Percentiles rank a stretch among this genome's conserved stretches.
phyloP scores from a whole-genome alignment of 2,329 filamentous ascomycete species.

The Trichoderma koningii region DNA sequence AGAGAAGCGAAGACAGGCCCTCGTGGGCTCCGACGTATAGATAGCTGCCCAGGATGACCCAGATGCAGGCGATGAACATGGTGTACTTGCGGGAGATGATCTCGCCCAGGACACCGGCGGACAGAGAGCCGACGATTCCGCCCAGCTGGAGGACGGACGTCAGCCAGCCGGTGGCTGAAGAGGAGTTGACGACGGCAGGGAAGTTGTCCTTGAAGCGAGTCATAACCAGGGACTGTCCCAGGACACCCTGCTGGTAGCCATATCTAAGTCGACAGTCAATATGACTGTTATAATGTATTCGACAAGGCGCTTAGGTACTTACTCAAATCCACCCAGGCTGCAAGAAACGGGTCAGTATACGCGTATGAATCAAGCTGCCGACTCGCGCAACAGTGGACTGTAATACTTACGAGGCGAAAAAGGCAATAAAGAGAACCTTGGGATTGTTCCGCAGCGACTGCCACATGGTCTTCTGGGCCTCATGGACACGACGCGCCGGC shows the following conservation, averaged over 20 bases:
- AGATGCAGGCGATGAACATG: slow-evolving; percentile 63
- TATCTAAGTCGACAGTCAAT: slow-evolving; percentile 29
- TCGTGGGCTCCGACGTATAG: slow-evolving; percentile 64
- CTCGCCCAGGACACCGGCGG: slow-evolving; percentile 73
- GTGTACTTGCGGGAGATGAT: slow-evolving; percentile 67
- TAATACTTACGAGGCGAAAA: slow-evolving; percentile 45
- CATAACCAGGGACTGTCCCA: slow-evolving; percentile 58
- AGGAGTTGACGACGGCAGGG: slow-evolving; percentile 49
- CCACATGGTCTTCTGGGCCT: slow-evolving; percentile 33
- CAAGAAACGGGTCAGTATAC: neutral
- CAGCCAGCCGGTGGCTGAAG: slow-evolving; percentile 57
- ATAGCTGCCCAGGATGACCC: slow-evolving; percentile 72
- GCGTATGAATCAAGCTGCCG: neutral
- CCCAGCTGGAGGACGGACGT: slow-evolving; percentile 73
- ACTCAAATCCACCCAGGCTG: slow-evolving; percentile 54
- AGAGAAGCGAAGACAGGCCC: slow-evolving; percentile 43
- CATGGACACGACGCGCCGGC: slow-evolving; percentile 27
- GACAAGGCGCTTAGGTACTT: too few relatives aligned
- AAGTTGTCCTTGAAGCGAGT: slow-evolving; percentile 52
- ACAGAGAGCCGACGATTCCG: slow-evolving; percentile 71
- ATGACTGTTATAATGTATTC: too few relatives aligned
- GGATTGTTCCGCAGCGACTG: slow-evolving; percentile 40
- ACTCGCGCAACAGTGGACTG: neutral
- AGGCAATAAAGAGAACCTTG: slow-evolving; percentile 44
- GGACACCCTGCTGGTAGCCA: slow-evolving; percentile 57